These are phyloP conservation scores for Juglanconis juglandina DNA, from an alignment of 2,329 filamentous ascomycete genomes.

Conservation along the genomic window DNA sequence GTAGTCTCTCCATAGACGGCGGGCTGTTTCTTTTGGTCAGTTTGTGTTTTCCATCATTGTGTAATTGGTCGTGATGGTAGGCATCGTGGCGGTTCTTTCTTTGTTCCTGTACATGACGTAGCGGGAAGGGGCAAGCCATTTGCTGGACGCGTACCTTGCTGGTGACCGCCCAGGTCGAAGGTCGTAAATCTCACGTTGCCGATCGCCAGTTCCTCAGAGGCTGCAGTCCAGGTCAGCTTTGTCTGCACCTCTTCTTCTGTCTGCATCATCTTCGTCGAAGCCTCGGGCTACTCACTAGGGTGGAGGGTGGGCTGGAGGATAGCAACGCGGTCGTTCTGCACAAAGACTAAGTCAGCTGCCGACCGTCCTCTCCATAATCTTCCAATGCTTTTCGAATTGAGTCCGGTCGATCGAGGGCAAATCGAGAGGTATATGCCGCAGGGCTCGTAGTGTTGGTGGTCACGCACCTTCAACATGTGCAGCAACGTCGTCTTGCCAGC, in stretches of 20 bases:
- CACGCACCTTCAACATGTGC: constrained; percentile 87
- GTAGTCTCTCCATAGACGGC: constrained; percentile 94
- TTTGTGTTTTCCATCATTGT: not conserved
- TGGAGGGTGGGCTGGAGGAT: constrained; percentile 88
- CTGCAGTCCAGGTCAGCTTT: constrained; percentile 38
- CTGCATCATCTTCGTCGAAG: not conserved
- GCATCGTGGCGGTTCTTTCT: not conserved
- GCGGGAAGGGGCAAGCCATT: not conserved
- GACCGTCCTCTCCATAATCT: constrained; percentile 1
- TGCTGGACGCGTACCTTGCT: constrained; percentile 62
- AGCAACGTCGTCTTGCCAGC: constrained; percentile 91
- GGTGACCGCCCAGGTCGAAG: constrained; percentile 89
- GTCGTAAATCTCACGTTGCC: constrained; percentile 93
- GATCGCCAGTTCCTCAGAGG: constrained; percentile 88
- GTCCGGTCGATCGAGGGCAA: not conserved
- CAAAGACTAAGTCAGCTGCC: constrained; percentile 5
- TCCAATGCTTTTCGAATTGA: too few relatives aligned
- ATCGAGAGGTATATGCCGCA: not conserved
- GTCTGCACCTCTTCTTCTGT: not conserved
- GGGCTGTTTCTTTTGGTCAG: constrained; percentile 50
- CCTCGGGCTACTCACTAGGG: constrained; percentile 61
- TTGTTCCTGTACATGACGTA: not conserved
- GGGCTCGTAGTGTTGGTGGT: not conserved
- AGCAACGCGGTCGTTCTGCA: constrained; percentile 84
- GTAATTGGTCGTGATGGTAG: not conserved